Base-by-base conservation (phyloP, 768 basidiomycete species). In the Trametes punicea region DNA sequence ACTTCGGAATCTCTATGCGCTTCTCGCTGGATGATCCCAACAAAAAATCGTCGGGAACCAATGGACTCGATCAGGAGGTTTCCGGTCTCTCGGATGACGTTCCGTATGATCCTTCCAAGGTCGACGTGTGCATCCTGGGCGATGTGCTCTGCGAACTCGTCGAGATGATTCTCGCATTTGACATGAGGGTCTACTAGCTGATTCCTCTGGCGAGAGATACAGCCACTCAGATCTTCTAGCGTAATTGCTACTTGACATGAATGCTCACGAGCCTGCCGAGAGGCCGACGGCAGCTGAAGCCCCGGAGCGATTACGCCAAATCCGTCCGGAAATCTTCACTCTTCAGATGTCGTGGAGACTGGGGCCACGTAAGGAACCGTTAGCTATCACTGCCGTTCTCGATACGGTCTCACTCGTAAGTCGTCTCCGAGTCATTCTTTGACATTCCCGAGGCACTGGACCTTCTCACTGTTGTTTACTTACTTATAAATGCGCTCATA, bases 91-190 rank as follows among this genome's bases (percentile, higher is more conserved):
- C 60, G 3, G 29, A 45, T 9, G 23, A 27, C 3, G 48, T 42
- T 0, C 63, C 62, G 7, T 68, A 69, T 45, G 64, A 68, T 34
- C 64, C 68, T 0, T 68, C 67, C 51, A 61, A 59, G 34, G 52
- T 64, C 1, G 67, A 69, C 42, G 51, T 68, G 2, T 65, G 58
- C 45, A 49, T 64, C 21, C 20, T 65, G 4, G 67, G 67, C 11
- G 61, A 66, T 26, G 13, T 64, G 13, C 26, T 63, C 26, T 13
- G 42, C 2, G 26, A 33, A 18, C 49, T 63, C 30, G n/a, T 44
- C 25, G 36, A 61, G 10, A 20, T 9, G 39, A 16, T 40, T 20
- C 18, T 18, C 2, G n/a, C 4, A 40, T 5, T 4, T 2, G 9
- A 2, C 5, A 2, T 20, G 39, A 10, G 20, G 6, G 10, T 36